Evolutionary conservation across 1,284 basidiomycete genomes (phyloP).

Genomic region (Apiotrichum sp.): DNA sequence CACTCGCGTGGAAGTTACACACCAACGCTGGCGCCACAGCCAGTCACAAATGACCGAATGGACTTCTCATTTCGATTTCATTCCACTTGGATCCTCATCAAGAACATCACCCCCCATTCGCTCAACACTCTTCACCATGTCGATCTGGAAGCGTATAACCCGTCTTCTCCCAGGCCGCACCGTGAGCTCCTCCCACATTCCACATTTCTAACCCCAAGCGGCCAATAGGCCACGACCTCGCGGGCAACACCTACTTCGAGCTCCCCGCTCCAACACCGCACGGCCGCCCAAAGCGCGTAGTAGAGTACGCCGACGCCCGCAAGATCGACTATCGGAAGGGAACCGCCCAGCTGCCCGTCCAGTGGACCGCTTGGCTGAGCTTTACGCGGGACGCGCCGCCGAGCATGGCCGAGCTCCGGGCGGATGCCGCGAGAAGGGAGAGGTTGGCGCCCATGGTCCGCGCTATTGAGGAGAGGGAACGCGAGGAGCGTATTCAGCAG

Average conservation of each 20-base stretch:
- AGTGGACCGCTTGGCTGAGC: constrained; percentile 34
- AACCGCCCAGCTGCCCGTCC: constrained; percentile 31
- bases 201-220: constrained; percentile 4
- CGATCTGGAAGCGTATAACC: neutral
- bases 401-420: constrained; percentile 28
- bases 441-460: constrained; percentile 23
- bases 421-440: constrained; percentile 24
- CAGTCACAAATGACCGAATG: too few species aligned
- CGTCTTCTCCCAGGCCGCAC: neutral
- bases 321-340: constrained; percentile 24
- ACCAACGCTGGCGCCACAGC: too few species aligned
- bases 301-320: constrained; percentile 26
- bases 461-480: constrained; percentile 36
- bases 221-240: constrained; percentile 19
- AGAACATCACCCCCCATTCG: neutral
- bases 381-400: constrained; percentile 38
- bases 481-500: constrained; percentile 39
- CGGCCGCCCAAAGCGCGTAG: constrained; percentile 25
- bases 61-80: too few species aligned
- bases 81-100: too few species aligned
- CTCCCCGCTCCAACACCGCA: constrained; percentile 13
- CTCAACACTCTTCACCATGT: neutral
- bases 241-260: constrained; percentile 32
- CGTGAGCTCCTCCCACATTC: neutral
- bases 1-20: too few species aligned